Conservation (phyloP, 2,329 filamentous ascomycete species). For the Microsporum audouinii region DNA sequence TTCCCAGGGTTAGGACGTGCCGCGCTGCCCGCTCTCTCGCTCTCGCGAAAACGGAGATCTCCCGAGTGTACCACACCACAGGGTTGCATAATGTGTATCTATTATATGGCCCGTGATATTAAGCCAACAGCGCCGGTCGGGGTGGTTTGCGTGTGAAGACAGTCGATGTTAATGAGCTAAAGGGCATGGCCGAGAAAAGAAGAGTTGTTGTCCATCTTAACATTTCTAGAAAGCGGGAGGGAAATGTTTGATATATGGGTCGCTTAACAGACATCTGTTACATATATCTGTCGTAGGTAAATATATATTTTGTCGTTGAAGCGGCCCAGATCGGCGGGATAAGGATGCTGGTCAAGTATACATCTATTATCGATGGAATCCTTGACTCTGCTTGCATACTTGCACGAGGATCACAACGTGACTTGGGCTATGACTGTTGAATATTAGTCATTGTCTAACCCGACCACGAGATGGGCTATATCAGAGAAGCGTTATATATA, state of each 20-base stretch:
- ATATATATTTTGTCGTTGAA: neutral
- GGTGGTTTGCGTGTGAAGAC: neutral
- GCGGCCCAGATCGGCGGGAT: neutral
- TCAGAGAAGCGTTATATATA: neutral
- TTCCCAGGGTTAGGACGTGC: neutral
- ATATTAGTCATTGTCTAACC: neutral
- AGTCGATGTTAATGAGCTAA: neutral
- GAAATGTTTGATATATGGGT: neutral
- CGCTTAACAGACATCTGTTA: neutral
- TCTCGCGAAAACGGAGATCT: neutral
- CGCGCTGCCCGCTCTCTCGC: neutral
- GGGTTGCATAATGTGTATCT: neutral
- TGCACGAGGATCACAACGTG: neutral
- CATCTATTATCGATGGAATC: neutral
- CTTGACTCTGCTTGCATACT: neutral
- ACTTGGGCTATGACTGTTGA: neutral
- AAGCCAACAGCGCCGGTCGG: neutral
- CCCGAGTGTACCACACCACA: neutral
- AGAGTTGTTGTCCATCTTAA: neutral
- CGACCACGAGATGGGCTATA: neutral
- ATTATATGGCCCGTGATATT: neutral
- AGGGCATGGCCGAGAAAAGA: neutral
- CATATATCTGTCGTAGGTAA: neutral
- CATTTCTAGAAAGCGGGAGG: neutral
- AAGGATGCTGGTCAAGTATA: neutral